phyloP scores from a whole-genome alignment of 257 asterid genomes.

The Nicotiana sylvestris region DNA sequence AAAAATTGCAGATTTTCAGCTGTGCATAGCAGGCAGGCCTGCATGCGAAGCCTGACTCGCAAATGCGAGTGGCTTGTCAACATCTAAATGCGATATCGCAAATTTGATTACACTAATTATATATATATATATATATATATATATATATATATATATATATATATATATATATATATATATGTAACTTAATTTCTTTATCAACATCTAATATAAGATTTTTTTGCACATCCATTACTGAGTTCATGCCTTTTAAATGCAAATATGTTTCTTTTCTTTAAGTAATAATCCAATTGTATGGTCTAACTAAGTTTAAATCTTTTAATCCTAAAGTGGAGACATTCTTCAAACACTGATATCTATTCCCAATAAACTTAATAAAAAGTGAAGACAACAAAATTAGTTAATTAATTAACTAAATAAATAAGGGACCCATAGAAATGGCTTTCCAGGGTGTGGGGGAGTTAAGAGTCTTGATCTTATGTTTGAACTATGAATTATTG shows the following conservation, averaged over 20 bases:
- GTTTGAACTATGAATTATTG: not conserved
- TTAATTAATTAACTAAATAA: not conserved
- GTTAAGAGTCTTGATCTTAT: not conserved
- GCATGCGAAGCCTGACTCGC: too few species aligned
- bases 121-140: too few species aligned
- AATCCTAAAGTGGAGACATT: not conserved
- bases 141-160: too few species aligned
- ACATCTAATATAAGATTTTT: too few species aligned
- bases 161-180: too few species aligned
- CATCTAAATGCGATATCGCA: too few species aligned
- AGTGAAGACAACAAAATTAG: not conserved
- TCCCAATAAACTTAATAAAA: not conserved
- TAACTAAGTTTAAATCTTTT: not conserved
- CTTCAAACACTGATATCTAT: not conserved
- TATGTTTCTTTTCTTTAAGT: not conserved
- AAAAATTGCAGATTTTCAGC: too few species aligned
- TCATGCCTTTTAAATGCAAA: not conserved
- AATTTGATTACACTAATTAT: too few species aligned
- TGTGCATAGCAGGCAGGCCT: too few species aligned
- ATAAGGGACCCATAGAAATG: not conserved
- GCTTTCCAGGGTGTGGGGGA: not conserved
- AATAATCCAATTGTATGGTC: not conserved
- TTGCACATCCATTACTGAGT: not conserved
- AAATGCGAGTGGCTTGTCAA: too few species aligned
- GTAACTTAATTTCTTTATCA: too few species aligned